Base-by-base conservation (phyloP, 768 basidiomycete genomes). In the Lactarius evosmus region DNA sequence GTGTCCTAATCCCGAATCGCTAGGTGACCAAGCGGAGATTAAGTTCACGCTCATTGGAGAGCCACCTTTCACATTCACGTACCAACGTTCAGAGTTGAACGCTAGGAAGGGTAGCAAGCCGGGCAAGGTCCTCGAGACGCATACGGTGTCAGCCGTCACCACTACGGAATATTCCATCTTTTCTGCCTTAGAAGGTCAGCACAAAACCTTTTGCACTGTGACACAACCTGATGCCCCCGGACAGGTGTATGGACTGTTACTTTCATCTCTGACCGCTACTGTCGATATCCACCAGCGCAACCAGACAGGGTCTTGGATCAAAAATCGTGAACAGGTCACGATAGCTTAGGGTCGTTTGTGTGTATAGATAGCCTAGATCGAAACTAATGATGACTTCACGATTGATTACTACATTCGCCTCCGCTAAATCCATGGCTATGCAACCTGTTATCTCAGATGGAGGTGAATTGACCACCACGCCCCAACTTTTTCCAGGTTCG, bases 61-160 rank as follows among this genome's bases (percentile, higher is more conserved):
- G 72, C 89, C 97, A 19, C 97, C 97, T 0, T 99, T 98, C 77
- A 89, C 95, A 1, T 98, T 99, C 76, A 95, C 94, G 0, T 95
- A 95, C 75, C 91, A 94, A 73, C 84, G 93, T 53, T 82, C 91
- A 2, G 92, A 93, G 74, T 80, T 85, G 22, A 81, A 79, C 56
- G 74, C 78, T 4, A 85, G 82, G 76, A 90, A 89, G 72, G 87
- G 88, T 33, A 82, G 83, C 55, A 86, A 83, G 68, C 79, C 84
- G 46, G 85, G 85, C 57, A 91, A 88, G 71, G 85, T 95, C n/a
- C 80, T 95, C 7, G 93, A 95, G 75, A 92, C 92, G 19, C 93
- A 95, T 70, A 95, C 93, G 0, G 91, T 94, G 22, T 91, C 91
- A 17, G 87, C 89, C 2, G 81, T 93, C 3, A 83, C 79, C 70